Percentiles rank a stretch among this genome's conserved stretches.
Evolutionary conservation across 2,329 filamentous ascomycete species (phyloP).

Genomic region (Podosphaera xanthii): DNA sequence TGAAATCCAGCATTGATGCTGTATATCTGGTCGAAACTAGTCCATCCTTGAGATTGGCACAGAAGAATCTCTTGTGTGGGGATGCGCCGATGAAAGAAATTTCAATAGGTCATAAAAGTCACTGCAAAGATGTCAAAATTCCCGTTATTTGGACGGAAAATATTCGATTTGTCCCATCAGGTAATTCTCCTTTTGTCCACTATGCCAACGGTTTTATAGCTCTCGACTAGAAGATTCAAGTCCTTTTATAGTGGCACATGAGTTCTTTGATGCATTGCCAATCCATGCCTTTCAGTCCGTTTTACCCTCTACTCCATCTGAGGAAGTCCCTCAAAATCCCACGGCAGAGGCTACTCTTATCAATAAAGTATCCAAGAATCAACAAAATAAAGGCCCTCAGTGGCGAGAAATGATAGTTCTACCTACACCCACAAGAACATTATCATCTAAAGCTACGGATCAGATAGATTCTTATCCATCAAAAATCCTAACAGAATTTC

Average conservation of each 20-base stretch:
- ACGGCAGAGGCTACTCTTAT: conserved; percentile 21
- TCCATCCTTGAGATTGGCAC: conserved; percentile 47
- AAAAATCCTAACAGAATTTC: conserved; percentile 52
- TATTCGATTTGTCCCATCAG: conserved; percentile 11
- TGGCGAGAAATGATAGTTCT: conserved; percentile 72
- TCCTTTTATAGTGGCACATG: conserved; percentile 87
- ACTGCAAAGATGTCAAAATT: conserved; percentile 48
- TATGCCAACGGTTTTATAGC: conserved; percentile 21
- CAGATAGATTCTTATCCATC: conserved; percentile 27
- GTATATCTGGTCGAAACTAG: conserved; percentile 94
- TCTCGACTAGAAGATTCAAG: conserved; percentile 31
- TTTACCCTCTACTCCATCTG: conserved; percentile 19
- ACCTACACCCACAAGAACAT: conserved; percentile 28
- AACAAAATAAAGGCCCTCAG: conserved; percentile 25
- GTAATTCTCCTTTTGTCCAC: conserved; percentile 4
- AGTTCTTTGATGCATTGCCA: conserved; percentile 94
- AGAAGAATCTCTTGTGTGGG: conserved; percentile 65
- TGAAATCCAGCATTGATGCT: conserved; percentile 57
- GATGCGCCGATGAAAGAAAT: conserved; percentile 44
- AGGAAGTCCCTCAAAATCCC: conserved; percentile 19
- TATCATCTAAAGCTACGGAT: conserved; percentile 29
- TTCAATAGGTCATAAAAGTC: conserved; percentile 49
- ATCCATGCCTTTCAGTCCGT: conserved; percentile 87
- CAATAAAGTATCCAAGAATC: conserved; percentile 9
- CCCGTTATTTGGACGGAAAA: conserved; percentile 78